phyloP scores from a whole-genome alignment of 2,329 filamentous ascomycete genomes.

The Aspergillus piperis region DNA sequence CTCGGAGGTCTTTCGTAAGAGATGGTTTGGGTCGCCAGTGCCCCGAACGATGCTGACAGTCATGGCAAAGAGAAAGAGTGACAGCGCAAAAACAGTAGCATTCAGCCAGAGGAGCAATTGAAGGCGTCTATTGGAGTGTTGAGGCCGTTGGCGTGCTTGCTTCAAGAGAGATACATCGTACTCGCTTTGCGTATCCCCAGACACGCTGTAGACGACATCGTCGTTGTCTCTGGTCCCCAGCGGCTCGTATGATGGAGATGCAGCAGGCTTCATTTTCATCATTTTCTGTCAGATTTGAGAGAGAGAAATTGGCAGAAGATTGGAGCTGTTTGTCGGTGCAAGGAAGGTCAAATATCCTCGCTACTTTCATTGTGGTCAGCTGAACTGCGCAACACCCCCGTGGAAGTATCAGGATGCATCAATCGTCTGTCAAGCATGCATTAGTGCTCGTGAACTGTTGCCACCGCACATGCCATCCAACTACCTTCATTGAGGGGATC shows the following conservation, averaged over 20 bases:
- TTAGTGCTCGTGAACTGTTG: too few species aligned
- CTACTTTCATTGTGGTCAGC: too few species aligned
- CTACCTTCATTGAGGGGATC: too few species aligned
- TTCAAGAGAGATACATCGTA: not conserved
- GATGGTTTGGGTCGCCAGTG: not conserved
- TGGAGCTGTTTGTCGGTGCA: not conserved
- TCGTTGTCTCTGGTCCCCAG: not conserved
- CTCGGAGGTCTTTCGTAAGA: not conserved
- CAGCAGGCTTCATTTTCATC: not conserved
- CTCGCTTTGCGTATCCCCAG: not conserved
- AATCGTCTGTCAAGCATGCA: too few species aligned
- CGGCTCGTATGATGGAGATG: not conserved
- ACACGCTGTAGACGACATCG: not conserved
- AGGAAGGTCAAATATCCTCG: not conserved
- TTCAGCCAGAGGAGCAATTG: not conserved
- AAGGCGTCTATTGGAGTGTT: not conserved
- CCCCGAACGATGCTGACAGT: not conserved
- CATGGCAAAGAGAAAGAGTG: not conserved
- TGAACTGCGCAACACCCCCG: too few species aligned
- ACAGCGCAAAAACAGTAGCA: not conserved
- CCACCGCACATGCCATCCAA: too few species aligned
- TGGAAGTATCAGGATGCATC: too few species aligned
- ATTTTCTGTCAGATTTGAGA: not conserved
- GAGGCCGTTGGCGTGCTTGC: not conserved
- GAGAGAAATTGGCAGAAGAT: not conserved